These are phyloP conservation scores for Colletotrichum karsti DNA, from an alignment of 2,329 filamentous ascomycete species.

Conservation along the genomic window DNA sequence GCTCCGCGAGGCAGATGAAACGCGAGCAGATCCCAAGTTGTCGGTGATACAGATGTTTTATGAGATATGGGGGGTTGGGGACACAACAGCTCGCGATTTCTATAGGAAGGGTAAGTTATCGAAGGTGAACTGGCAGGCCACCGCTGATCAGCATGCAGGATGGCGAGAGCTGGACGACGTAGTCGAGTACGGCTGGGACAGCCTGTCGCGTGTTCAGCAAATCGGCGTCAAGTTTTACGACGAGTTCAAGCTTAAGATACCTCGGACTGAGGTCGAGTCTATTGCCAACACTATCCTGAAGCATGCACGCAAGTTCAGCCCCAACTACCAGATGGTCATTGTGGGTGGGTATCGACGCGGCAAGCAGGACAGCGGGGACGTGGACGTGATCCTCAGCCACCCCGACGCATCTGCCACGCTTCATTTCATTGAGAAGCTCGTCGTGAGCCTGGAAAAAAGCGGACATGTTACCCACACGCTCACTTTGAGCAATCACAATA, in stretches of 20 bases:
- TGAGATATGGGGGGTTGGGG: conserved; percentile 92
- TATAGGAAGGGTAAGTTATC: conserved; percentile 66
- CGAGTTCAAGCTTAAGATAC: conserved; percentile 78
- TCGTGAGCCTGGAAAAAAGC: conserved; percentile 73
- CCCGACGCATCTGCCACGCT: conserved; percentile 74
- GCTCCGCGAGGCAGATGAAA: conserved; percentile 70
- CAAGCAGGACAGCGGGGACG: conserved; percentile 78
- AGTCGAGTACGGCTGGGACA: conserved; percentile 81
- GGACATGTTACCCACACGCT: conserved; percentile 85
- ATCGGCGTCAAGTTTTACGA: conserved; percentile 95
- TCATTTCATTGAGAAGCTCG: conserved; percentile 76
- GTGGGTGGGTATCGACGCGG: conserved; percentile 86
- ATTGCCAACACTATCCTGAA: conserved; percentile 72
- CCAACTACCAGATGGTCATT: conserved; percentile 66
- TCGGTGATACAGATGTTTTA: conserved; percentile 76
- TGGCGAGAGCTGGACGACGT: conserved; percentile 90
- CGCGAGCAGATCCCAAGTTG: conserved; percentile 71
- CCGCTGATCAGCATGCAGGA: conserved; percentile 43
- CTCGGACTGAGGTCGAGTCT: conserved; percentile 75
- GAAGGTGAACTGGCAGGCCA: neutral
- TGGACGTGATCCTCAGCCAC: conserved; percentile 87
- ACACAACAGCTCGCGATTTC: conserved; percentile 82
- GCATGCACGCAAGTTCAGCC: conserved; percentile 72
- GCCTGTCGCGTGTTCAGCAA: conserved; percentile 82
- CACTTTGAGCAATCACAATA: conserved; percentile 73